phyloP scores from a whole-genome alignment of 441 rosid species.

The Sinapis alba region DNA sequence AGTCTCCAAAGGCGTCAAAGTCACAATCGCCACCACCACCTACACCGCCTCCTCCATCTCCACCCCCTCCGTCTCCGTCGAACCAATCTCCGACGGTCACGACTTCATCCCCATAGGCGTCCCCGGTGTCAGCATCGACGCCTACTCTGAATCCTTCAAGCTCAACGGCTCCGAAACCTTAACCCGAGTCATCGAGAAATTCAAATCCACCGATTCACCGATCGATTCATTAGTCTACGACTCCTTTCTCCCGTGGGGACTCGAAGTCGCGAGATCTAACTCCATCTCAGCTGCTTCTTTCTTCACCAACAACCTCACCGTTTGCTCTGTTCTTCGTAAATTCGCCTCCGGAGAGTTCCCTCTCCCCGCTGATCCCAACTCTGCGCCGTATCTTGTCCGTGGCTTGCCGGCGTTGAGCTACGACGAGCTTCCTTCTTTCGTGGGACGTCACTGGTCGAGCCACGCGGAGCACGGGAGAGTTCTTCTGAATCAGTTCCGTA shows the following conservation, averaged over 20 bases:
- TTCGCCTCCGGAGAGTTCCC: conserved; percentile 39
- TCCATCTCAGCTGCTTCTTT: conserved; percentile 60
- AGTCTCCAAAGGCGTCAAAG: conserved; percentile 63
- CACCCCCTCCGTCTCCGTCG: conserved; percentile 48
- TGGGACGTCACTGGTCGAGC: conserved; percentile 43
- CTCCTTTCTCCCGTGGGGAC: conserved; percentile 78
- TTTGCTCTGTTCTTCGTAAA: conserved; percentile 43
- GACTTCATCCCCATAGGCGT: conserved; percentile 50
- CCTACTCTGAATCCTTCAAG: conserved; percentile 48
- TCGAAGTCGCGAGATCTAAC: conserved; percentile 65
- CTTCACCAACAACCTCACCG: conserved; percentile 66
- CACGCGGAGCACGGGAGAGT: conserved; percentile 58
- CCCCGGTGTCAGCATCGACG: conserved; percentile 45
- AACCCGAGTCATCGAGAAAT: conserved; percentile 45
- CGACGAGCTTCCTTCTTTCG: conserved; percentile 59
- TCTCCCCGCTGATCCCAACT: conserved; percentile 47
- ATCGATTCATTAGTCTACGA: conserved; percentile 65
- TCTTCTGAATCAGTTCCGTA: conserved; percentile 55
- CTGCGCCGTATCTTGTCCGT: conserved; percentile 42
- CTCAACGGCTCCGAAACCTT: conserved; percentile 55
- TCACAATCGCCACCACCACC: conserved; percentile 66
- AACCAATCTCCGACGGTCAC: conserved; percentile 77
- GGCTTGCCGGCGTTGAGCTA: conserved; percentile 55
- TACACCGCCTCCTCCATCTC: conserved; percentile 54
- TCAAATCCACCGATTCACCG: conserved; percentile 38